Evolutionary conservation across 2,329 filamentous ascomycete genomes (phyloP), one percentile per base, ranked within the genome.

Genomic region (Rhinocladiella similis): DNA sequence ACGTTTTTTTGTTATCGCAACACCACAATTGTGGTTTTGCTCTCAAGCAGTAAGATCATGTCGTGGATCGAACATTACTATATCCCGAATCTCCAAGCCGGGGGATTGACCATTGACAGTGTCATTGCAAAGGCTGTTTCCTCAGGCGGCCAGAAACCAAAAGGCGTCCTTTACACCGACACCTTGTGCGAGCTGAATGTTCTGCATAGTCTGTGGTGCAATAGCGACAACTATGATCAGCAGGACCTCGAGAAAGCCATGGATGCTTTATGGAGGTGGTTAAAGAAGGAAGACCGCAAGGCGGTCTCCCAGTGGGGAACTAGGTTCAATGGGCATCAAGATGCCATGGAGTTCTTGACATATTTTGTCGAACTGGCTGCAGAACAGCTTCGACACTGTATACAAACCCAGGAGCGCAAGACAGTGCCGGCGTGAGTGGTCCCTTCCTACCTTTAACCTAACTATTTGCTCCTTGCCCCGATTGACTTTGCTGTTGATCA

Each of bases 1-100:
- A 38, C 7, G n/a, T 22, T 10, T 63, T 57, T 48, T 10, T 63
- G 60, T 48, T 63, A 60, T 41, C 54, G 57, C 27, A 63, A 63
- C 50, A 29, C 52, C 18, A 3, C 48, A 1, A n/a, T 63, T 3
- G 35, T 60, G 41, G 51, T 58, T 46, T 36, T 63, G 35, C 47
- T 63, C 3, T 45, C 50, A 18, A 60, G 52, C 48, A 45, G 42
- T 9, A 49, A 54, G 39, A 19, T 63, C 10, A 54, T 63, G 52
- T 48, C 47, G 10, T 63, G 57, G 57, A 56, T 63, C 16, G 22
- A 60, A 22, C 18, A 56, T 33, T 22, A 46, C 19, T 52, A 62
- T 38, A 52, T 62, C 18, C 54, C 52, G n/a, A 50, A 14, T 3
- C 42, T 62, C 13, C 16, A 27, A 38, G 29, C 16, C 1, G 51